Evolutionary conservation across 2,329 filamentous ascomycete genomes (phyloP).

Genomic region (Colletotrichum cereale): DNA sequence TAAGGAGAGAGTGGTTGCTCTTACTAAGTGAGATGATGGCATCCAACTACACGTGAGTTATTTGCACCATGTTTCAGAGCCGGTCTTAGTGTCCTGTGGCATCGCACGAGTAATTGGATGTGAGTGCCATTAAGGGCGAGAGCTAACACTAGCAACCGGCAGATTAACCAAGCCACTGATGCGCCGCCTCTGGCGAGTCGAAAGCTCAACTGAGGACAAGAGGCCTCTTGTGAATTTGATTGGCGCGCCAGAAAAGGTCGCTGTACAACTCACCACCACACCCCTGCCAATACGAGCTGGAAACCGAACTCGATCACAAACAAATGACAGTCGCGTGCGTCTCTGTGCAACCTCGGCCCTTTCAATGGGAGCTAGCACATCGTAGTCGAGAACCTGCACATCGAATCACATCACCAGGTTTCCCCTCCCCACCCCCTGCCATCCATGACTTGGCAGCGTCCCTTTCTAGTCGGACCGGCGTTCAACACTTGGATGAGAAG

Average conservation of each 20-base stretch:
- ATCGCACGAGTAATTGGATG: not conserved
- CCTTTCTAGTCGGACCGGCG: not conserved
- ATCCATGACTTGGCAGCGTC: not conserved
- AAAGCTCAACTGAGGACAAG: too few relatives aligned
- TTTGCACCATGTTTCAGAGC: not conserved
- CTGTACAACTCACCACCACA: not conserved
- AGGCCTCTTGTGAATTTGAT: not conserved
- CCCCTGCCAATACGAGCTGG: slow-evolving; percentile 14
- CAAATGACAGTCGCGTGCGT: slow-evolving; percentile 17
- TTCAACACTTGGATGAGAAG: slow-evolving; percentile 1
- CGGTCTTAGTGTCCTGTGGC: not conserved
- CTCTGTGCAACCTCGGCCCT: slow-evolving; percentile 13
- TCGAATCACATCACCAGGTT: slow-evolving; percentile 29
- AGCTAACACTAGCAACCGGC: not conserved
- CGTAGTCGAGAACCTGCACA: slow-evolving; percentile 16
- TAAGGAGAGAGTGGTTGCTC: not conserved
- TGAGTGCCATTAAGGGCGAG: not conserved
- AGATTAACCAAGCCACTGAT: too few relatives aligned
- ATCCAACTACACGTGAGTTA: not conserved
- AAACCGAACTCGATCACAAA: not conserved
- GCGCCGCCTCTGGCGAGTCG: too few relatives aligned
- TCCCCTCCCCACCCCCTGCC: slow-evolving; percentile 5
- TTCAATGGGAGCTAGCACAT: not conserved
- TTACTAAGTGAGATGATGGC: not conserved
- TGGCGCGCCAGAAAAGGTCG: not conserved